Conservation (phyloP, 225 moss, liverwort and hornwort genomes). For the Antitrichia curtipendula region DNA sequence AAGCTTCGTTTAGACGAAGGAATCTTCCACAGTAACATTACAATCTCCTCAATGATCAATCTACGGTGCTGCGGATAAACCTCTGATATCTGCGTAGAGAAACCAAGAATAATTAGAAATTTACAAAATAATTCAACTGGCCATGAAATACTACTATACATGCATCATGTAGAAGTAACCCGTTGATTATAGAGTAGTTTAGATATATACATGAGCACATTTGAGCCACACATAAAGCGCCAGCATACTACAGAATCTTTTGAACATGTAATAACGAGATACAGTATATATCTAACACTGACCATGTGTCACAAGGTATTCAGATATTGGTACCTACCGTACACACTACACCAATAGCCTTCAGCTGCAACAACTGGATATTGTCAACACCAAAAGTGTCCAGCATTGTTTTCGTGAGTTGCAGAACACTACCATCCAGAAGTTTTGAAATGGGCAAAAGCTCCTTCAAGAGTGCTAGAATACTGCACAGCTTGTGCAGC, state of each 20-base stretch:
- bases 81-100: slow-evolving; percentile 60
- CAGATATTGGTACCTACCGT: slow-evolving; percentile 18
- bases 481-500: slow-evolving; percentile 88
- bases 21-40: slow-evolving; percentile 74
- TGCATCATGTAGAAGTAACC: neutral
- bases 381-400: slow-evolving; percentile 79
- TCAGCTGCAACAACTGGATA: slow-evolving; percentile 86
- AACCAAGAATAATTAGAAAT: no score
- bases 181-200: neutral
- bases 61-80: slow-evolving; percentile 75
- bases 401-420: slow-evolving; percentile 74
- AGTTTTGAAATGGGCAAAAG: slow-evolving; percentile 69
- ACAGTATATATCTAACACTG: neutral
- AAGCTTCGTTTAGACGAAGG: slow-evolving; percentile 65
- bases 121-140: neutral
- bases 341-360: slow-evolving; percentile 84
- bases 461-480: slow-evolving; percentile 76
- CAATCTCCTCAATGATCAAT: slow-evolving; percentile 73
- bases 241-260: no score
- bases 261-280: no score
- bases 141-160: neutral
- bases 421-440: slow-evolving; percentile 69
- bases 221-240: no score
- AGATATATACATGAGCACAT: neutral
- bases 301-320: neutral